Base-by-base conservation (phyloP, 371 early-diverging fungal species). In the Coemansia sp. region DNA sequence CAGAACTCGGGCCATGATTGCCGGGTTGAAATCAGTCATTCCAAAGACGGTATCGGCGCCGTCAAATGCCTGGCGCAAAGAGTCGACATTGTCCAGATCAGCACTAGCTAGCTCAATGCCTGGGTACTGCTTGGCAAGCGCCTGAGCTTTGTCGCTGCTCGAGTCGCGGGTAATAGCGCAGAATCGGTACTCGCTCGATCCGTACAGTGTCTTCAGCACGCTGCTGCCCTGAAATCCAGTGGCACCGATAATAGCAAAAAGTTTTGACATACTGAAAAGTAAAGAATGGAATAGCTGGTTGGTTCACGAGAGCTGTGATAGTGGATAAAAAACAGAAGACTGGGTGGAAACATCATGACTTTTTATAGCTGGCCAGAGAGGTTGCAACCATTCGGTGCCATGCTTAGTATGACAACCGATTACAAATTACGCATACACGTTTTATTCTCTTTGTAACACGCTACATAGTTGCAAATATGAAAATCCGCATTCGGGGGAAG, bases 141-240 rank as follows among this genome's bases (percentile, higher is more conserved):
- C 42, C 36, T 50, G 45, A 20, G 57, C 62, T 0, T 49, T 51
- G 3, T 43, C 51, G 40, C 59, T 55, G 5, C 34, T 9, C 11
- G 65, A 42, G 41, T 58, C 49, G 35, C 68, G 60, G 2, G 64
- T 64, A 31, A 73, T n/a, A 0, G 62, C 68, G 34, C 58, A 55
- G 10, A 73, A 48, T 39, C 38, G 65, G 67, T 70, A 66, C 39
- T 59, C 16, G 40, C 59, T 57, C 1, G 62, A 31, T 3, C 42
- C 62, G 26, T 56, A 32, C 10, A 70, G 59, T 1, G 63, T 35
- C 39, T 61, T 61, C 34, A 70, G 48, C 8, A 70, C 66, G 52
- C 66, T 66, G 42, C 63, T 63, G 7, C 71, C 71, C 42, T 70
- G 67, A 11, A 62, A 39, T 30, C 70, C 70, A 14, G 66, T 70